Evolutionary conservation across 2,329 filamentous ascomycete species (phyloP), one percentile per base, ranked within the genome.

Genomic region (Bimuria novae-zelandiae): DNA sequence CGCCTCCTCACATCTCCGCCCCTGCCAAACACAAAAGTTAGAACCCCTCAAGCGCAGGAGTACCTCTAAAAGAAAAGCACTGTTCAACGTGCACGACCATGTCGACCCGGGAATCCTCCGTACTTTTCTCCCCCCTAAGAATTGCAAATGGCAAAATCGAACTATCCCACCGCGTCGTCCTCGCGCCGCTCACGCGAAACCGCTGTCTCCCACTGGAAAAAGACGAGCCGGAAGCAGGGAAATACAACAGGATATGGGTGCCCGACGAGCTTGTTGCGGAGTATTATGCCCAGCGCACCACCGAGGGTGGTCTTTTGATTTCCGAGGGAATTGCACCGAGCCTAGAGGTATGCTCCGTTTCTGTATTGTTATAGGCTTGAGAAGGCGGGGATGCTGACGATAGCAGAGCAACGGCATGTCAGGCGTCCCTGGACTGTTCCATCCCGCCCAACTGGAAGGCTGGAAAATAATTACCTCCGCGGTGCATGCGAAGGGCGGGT

Each of bases 281-380:
- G 43, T 80, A 84, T 69, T 84, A 84, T 63, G 68, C 65, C 6
- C 80, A 84, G 59, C 76, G 82, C 23, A 77, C 74, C 23, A 72
- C 76, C 1, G 74, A 76, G 1, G 82, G 82, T 19, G 84, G 81
- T 1, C 72, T 87, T 1, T 61, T 87, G 27, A 81, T 87, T 54
- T 78, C 78, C 1, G 84, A 87, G 62, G 83, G 76, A 1, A 80
- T 80, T 4, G 77, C 76, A 71, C 82, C 73, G 64, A 80, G 64
- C 65, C 64, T 76, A 2, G 76, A 77, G 67, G 75, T 76, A 68
- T 47, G 57, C 16, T 40, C 19, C 17, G 7, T n/a, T n/a, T n/a
- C n/a, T n/a, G n/a, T n/a, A n/a, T n/a, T n/a, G n/a, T n/a, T n/a
- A n/a, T n/a, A n/a, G n/a, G n/a, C n/a, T n/a, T n/a, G n/a, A n/a